Base-by-base conservation (phyloP, 192 early-diverging fungal genomes). In the Coemansia sp. region DNA sequence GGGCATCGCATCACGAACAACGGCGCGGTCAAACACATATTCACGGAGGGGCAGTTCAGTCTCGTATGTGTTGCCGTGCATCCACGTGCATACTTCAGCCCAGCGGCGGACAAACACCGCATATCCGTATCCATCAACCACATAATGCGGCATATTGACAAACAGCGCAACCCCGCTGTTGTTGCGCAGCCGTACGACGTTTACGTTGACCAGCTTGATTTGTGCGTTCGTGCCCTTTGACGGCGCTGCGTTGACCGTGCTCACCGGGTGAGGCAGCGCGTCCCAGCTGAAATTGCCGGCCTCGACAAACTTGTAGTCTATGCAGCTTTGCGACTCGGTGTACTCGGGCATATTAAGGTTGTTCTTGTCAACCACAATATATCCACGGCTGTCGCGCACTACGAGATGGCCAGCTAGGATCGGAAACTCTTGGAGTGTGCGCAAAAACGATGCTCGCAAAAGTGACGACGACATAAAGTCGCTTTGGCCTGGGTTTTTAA, bases 301-400 rank as follows among this genome's bases (percentile, higher is more conserved):
- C 9, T 57, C 59, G 27, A 75, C 31, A 16, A 59, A 47, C 41
- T 59, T 50, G 26, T 59, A 71, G 27, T 62, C 61, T 2, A 74
- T 35, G 5, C 38, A 17, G 47, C 60, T 69, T n/a, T n/a, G 21
- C n/a, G 78, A 72, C 37, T 80, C 78, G 3, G 62, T 4, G 55
- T 75, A 80, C 37, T 75, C 72, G 39, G 78, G 78, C 78, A 80
- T 74, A 25, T 80, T 80, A 9, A 80, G 72, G 35, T 68, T 57
- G 31, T 56, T 12, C 19, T 37, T 59, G 37, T 80, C 72, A 19
- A 80, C 63, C 0, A 75, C 69, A 3, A 80, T 60, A 22, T 54
- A 61, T 2, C 59, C 67, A 4, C 26, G 62, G n/a, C 63, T 21
- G 6, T 35, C 25, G 14, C 67, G 59, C 4, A 59, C 3, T 6